A percentile compares a stretch with the other conserved stretches of the same genome.
Conservation (phyloP, 257 asterid species). For the Coffea eugenioides region DNA sequence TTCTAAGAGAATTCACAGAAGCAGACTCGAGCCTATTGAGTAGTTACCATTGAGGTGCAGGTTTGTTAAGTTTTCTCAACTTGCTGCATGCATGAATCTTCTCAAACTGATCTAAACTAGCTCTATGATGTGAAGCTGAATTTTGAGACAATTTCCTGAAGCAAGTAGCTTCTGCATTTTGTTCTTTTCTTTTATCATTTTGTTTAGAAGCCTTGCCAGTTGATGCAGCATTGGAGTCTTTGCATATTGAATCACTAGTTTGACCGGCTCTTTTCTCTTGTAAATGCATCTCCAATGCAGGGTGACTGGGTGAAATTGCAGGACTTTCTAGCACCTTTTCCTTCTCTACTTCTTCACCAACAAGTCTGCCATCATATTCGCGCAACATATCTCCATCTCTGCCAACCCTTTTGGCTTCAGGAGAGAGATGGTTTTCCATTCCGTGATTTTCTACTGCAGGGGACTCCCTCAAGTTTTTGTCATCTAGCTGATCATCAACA, state of each 20-base stretch:
- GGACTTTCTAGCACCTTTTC: constrained; percentile 30
- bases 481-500: constrained; percentile 11
- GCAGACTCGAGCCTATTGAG: constrained; percentile 9
- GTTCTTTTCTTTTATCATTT: constrained; percentile 22
- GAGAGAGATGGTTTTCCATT: background rate
- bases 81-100: constrained; percentile 23
- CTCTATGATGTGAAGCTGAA: constrained; percentile 29
- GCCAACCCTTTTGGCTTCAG: constrained; percentile 11
- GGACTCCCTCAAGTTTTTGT: constrained; percentile 12
- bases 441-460: constrained; percentile 9
- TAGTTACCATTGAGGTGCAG: constrained; percentile 36
- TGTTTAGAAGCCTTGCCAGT: constrained; percentile 20
- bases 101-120: constrained; percentile 18
- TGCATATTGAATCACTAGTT: constrained; percentile 16
- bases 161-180: constrained; percentile 22
- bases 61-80: constrained; percentile 24
- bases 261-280: constrained; percentile 31
- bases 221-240: constrained; percentile 20
- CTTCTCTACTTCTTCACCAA: constrained; percentile 26
- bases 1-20: background rate
- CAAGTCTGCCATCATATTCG: constrained; percentile 9
- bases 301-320: constrained; percentile 27
- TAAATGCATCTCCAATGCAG: constrained; percentile 15
- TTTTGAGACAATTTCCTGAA: constrained; percentile 32
- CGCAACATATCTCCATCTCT: constrained; percentile 13